Conservation (phyloP, 768 basidiomycete genomes). For the Agrocybe praecox region DNA sequence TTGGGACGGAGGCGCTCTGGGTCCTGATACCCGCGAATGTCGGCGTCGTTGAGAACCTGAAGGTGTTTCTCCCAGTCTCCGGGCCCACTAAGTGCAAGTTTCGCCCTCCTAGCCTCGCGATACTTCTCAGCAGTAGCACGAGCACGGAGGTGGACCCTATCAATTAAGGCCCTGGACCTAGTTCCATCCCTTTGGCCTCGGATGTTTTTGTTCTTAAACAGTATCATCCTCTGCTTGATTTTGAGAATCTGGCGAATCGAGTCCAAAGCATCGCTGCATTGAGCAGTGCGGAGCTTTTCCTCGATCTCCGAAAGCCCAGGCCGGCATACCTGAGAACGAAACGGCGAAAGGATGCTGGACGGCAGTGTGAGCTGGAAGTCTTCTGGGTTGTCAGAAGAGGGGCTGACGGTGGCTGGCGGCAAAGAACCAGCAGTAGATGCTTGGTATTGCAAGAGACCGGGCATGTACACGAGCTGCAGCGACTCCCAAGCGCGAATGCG, state of each 20-base stretch:
- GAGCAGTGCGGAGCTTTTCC: constrained; percentile 3
- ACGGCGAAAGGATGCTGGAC: background rate
- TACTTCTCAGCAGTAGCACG: constrained; percentile 4
- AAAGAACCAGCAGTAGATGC: background rate
- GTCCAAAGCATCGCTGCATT: constrained; percentile 9
- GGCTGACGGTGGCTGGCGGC: background rate
- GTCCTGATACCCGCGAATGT: constrained; percentile 17
- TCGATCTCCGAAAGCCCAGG: constrained; percentile 3
- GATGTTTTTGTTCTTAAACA: constrained; percentile 8
- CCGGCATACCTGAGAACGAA: background rate
- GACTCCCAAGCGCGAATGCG: background rate
- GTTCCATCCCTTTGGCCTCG: constrained; percentile 5
- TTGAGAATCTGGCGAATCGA: constrained; percentile 1
- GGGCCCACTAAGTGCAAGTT: constrained; percentile 5
- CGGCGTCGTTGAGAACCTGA: constrained; percentile 6
- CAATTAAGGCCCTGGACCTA: constrained; percentile 2
- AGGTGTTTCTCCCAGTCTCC: constrained; percentile 14
- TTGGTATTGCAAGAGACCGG: constrained; percentile 10
- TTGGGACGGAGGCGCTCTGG: background rate
- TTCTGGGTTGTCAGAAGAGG: background rate
- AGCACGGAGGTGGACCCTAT: constrained; percentile 11
- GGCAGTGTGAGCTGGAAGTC: constrained; percentile 7
- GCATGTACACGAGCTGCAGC: constrained; percentile 12
- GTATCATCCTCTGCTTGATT: constrained; percentile 10
- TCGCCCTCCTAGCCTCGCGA: constrained; percentile 6